Evolutionary conservation across 768 basidiomycete genomes (phyloP).

Genomic region (Boletus bicolor): DNA sequence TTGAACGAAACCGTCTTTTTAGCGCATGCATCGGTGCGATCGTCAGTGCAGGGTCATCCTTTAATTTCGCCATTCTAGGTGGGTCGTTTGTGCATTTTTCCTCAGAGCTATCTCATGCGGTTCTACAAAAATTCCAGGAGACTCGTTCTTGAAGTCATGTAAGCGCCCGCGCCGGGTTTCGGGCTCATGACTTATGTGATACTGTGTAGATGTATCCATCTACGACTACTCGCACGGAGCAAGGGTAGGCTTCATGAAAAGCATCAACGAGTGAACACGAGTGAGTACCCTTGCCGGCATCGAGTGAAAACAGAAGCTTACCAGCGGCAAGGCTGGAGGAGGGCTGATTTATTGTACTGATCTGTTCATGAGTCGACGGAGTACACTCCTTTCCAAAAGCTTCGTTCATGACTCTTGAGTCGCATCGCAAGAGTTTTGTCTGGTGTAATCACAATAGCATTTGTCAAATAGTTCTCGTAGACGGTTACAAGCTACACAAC

Average conservation of each 20-base stretch:
- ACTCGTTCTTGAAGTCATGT: slow-evolving; percentile 68
- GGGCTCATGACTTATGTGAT: neutral
- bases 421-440: neutral
- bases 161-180: slow-evolving; percentile 14
- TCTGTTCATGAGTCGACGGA: neutral
- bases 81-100: neutral
- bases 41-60: slow-evolving; percentile 32
- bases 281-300: neutral
- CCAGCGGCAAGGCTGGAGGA: neutral
- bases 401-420: neutral
- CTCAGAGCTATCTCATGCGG: neutral
- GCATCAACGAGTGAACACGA: slow-evolving; percentile 36
- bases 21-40: slow-evolving; percentile 59
- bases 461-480: neutral
- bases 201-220: slow-evolving; percentile 46
- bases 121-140: slow-evolving; percentile 33
- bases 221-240: slow-evolving; percentile 56
- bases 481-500: neutral
- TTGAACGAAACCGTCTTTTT: neutral
- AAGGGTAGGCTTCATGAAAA: slow-evolving; percentile 57
- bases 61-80: slow-evolving; percentile 20
- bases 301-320: neutral
- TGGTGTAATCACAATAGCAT: neutral
- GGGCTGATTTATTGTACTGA: neutral
- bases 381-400: neutral